Evolutionary conservation across 306 rosid genomes (phyloP).

Genomic region (Cicer yamashitae): DNA sequence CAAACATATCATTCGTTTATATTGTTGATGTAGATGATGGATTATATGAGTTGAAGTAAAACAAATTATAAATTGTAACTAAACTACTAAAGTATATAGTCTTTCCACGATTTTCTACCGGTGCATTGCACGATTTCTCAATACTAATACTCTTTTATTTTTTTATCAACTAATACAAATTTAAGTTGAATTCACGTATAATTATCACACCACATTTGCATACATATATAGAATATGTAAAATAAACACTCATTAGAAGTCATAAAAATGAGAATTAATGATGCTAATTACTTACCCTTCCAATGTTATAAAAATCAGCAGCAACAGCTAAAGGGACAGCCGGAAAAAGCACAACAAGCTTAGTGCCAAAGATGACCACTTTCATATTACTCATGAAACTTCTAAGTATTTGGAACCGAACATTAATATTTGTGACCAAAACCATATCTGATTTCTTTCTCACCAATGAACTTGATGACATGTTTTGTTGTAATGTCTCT

Average conservation of each 20-base stretch:
- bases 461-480: conserved; percentile 56
- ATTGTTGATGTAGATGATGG: too few species aligned
- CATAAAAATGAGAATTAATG: not conserved
- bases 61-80: too few species aligned
- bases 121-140: too few species aligned
- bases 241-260: not conserved
- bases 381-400: conserved; percentile 56
- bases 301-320: conserved; percentile 60
- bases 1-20: too few species aligned
- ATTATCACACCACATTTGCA: too few species aligned
- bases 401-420: conserved; percentile 53
- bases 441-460: conserved; percentile 66
- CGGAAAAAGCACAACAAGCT: conserved; percentile 77
- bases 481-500: conserved; percentile 33
- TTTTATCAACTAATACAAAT: too few species aligned
- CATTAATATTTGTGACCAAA: conserved; percentile 45
- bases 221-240: too few species aligned
- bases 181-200: too few species aligned
- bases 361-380: conserved; percentile 77
- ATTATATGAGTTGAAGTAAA: too few species aligned
- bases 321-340: conserved; percentile 79
- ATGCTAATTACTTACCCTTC: conserved; percentile 60
- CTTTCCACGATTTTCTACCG: too few species aligned
- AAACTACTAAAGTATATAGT: too few species aligned
- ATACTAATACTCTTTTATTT: too few species aligned